phyloP scores from a whole-genome alignment of 192 early-diverging fungal species.

The Chytriomyces sp. region DNA sequence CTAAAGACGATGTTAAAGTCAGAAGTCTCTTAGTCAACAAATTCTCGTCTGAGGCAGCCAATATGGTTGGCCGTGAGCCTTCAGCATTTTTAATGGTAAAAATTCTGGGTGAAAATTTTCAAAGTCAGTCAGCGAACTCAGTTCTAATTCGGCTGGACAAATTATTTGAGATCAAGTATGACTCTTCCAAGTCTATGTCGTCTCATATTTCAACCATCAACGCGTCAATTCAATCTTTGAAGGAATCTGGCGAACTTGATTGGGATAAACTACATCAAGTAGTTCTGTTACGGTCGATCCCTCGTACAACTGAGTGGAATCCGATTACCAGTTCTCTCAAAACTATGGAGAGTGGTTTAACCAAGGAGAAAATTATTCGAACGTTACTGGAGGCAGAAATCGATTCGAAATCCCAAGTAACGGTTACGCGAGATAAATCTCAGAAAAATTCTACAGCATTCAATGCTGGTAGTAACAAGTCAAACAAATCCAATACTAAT shows the following conservation, averaged over 20 bases:
- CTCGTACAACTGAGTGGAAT: not conserved
- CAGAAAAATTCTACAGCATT: no score
- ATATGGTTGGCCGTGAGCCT: not conserved
- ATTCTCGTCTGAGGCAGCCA: not conserved
- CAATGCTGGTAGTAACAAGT: no score
- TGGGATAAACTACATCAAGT: not conserved
- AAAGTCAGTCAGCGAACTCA: not conserved
- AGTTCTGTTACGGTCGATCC: not conserved
- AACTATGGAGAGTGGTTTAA: not conserved
- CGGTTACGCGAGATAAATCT: no score
- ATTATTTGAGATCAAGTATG: no score
- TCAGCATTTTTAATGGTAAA: not conserved
- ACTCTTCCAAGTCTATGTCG: no score
- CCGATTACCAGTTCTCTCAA: not conserved
- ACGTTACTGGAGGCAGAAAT: not conserved
- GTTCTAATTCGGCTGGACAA: not conserved
- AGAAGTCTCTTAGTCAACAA: not conserved
- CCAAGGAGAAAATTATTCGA: slow-evolving; percentile 6
- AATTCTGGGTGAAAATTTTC: not conserved
- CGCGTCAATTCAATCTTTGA: not conserved
- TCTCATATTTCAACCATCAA: not conserved
- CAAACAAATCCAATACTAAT: no score
- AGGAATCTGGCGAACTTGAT: not conserved
- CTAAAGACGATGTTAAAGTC: not conserved
- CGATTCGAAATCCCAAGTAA: not conserved